Conservation (phyloP, 331 rosid genomes). For the Pyrus hybrid region DNA sequence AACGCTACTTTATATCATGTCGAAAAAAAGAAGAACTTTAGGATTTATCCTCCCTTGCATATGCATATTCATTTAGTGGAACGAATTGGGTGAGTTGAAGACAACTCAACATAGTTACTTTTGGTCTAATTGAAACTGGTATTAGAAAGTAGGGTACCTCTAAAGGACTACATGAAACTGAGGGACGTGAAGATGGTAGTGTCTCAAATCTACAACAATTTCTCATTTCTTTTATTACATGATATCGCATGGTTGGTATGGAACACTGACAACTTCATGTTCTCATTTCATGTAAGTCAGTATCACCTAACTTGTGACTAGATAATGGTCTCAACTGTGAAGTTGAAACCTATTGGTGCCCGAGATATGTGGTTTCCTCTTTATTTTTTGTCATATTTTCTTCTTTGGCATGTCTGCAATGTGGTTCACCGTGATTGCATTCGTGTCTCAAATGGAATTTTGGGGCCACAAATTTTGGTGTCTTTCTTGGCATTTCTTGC, state of each 20-base stretch:
- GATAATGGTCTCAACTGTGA: no score
- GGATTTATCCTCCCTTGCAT: background rate
- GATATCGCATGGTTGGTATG: no score
- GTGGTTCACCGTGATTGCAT: slow-evolving; percentile 25
- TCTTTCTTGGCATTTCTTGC: background rate
- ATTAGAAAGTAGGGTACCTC: background rate
- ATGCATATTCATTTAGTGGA: background rate
- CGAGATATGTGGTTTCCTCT: no score
- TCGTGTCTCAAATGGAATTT: slow-evolving; percentile 5
- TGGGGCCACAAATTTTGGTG: slow-evolving; percentile 5
- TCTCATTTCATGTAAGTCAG: no score
- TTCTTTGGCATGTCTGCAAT: background rate
- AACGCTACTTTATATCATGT: no score
- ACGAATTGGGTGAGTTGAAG: background rate
- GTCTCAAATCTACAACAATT: no score
- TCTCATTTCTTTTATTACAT: no score
- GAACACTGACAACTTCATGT: no score
- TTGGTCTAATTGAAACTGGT: background rate
- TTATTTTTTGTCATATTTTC: background rate
- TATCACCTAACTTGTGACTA: no score
- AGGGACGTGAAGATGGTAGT: no score
- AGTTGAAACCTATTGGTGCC: no score
- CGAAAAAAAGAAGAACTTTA: background rate
- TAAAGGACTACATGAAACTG: no score
- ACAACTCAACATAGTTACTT: background rate